phyloP scores from a whole-genome alignment of 2,329 filamentous ascomycete species.

The Achaetomium macrosporum region DNA sequence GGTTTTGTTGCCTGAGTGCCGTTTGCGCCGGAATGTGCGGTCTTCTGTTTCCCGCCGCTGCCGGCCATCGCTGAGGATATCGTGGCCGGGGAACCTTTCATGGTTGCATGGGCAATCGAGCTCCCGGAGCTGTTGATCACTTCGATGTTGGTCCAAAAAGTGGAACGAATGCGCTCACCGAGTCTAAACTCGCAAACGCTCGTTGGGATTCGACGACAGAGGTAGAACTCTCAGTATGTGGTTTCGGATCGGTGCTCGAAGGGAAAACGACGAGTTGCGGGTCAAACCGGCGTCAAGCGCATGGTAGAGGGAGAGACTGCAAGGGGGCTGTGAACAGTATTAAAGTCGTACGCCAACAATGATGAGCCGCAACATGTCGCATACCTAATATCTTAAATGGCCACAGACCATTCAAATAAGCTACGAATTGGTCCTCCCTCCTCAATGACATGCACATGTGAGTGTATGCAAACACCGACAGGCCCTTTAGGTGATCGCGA shows the following conservation, averaged over 20 bases:
- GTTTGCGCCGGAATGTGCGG: slow-evolving; percentile 46
- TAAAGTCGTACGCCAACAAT: slow-evolving; percentile 8
- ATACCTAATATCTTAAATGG: not conserved
- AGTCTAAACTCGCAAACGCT: slow-evolving; percentile 18
- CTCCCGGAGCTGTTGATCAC: slow-evolving; percentile 11
- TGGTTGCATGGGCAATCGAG: slow-evolving; percentile 41
- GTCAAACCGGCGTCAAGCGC: slow-evolving; percentile 17
- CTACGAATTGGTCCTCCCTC: not conserved
- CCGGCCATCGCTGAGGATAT: slow-evolving; percentile 32
- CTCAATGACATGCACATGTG: not conserved
- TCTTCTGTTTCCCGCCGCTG: slow-evolving; percentile 42
- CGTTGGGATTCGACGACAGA: not conserved
- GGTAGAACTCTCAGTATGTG: not conserved
- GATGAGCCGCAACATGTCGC: not conserved
- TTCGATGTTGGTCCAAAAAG: too few relatives aligned
- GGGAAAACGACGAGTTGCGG: slow-evolving; percentile 7
- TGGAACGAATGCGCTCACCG: not conserved
- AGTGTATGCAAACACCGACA: not conserved
- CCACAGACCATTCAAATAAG: not conserved
- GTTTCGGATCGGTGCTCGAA: not conserved
- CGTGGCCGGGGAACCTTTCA: slow-evolving; percentile 47
- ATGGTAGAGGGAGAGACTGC: slow-evolving; percentile 17
- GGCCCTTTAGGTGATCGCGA: not conserved
- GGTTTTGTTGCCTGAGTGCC: slow-evolving; percentile 47
- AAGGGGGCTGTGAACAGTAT: not conserved